A percentile compares a stretch with the other conserved stretches of the same genome.
Conservation (phyloP, 306 rosid genomes). For the Sphenostylis stenocarpa region DNA sequence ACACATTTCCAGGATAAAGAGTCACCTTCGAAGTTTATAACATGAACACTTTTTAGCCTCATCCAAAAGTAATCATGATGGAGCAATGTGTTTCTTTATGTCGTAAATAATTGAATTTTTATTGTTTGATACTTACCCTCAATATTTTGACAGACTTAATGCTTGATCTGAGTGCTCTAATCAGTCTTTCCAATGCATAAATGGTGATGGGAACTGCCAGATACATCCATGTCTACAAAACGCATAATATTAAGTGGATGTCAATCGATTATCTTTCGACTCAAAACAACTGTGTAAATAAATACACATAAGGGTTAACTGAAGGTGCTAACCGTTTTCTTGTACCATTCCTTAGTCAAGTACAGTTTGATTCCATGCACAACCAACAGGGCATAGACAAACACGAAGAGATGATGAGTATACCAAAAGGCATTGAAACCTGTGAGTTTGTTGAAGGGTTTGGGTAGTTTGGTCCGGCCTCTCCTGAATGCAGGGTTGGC, state of each 20-base stretch:
- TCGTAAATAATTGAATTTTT: background rate
- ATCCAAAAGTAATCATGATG: background rate
- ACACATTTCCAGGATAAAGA: constrained; percentile 62
- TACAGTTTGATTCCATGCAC: constrained; percentile 61
- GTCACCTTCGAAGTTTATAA: constrained; percentile 54
- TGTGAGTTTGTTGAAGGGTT: constrained; percentile 47
- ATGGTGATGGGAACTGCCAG: constrained; percentile 52
- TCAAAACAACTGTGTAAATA: background rate
- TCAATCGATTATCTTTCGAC: constrained; percentile 20
- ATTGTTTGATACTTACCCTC: constrained; percentile 31
- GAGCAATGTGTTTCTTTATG: background rate
- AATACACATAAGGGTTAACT: background rate
- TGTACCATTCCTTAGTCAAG: constrained; percentile 56
- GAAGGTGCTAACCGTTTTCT: constrained; percentile 63
- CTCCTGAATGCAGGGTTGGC: constrained; percentile 54
- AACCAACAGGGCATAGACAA: constrained; percentile 60
- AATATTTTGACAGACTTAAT: constrained; percentile 45
- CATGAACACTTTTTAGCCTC: background rate
- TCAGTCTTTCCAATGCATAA: constrained; percentile 46
- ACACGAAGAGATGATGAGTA: constrained; percentile 66
- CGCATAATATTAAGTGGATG: background rate
- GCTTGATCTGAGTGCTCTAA: constrained; percentile 55
- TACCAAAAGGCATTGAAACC: constrained; percentile 83
- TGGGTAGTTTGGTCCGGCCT: constrained; percentile 46
- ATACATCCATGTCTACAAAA: constrained; percentile 58